Base-by-base conservation (phyloP, 75 land plant species). In the Picea sitchensis region DNA sequence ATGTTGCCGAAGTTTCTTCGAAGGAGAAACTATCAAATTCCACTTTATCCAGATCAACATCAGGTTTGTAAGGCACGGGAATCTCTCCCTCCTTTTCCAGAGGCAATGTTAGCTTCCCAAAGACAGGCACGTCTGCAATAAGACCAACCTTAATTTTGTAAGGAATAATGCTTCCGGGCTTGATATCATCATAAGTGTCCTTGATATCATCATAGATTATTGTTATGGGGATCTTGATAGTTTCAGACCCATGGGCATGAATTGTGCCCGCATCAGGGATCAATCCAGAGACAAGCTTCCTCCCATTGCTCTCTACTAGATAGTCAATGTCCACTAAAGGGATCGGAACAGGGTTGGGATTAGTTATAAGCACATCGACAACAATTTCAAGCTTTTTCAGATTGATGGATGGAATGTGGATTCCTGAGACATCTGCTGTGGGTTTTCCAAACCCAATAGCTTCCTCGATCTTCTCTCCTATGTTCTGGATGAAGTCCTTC, bases 251-350 rank as follows among this genome's bases (percentile, higher is more conserved):
- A 84, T 94, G 99, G 14, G 95, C 95, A 65, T 80, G 92, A 21
- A 96, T 88, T 1, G 99, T 91, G 51, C 99, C 99, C 1, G 99
- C 92, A 86, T 96, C 99, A 11, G 99, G 99, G 74, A 96, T 96
- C 83, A 90, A 74, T 2, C 99, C 99, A 57, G 99, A 94, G 18
- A 93, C 82, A n/a, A 96, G 88, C 80, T 94, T 92, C 54, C 95
- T 81, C 31, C 95, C 97, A 80, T 92, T 93, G 84, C 97, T 94
- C 77, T 95, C 95, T 57, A 96, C 82, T 51, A 90, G 78, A 76
- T 96, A 96, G 77, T 89, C 77, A 30, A 96, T 96, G 60, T 96
- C 98, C 26, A 94, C 71, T 23, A 96, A 84, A 54, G 99, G 99
- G 81, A 96, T 91, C 12, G 99, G 99, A 26, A 96, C 60, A 1